phyloP scores from a whole-genome alignment of 164 flowering plant genomes.

The Nelumbo lutea region DNA sequence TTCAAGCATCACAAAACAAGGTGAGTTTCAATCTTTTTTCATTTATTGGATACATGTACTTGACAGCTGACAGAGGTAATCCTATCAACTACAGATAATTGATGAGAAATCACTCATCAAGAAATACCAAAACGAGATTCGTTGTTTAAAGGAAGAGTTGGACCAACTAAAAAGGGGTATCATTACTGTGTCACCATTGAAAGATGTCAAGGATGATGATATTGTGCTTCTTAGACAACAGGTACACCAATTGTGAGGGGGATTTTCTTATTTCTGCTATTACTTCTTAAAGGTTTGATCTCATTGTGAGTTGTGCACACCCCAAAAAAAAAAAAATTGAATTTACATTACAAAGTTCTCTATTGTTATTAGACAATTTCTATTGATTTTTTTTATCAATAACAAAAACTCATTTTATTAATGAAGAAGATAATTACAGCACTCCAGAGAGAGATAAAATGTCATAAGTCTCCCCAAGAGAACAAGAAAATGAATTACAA shows the following conservation, averaged over 20 bases:
- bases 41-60: constrained; percentile 1
- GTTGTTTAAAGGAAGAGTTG: constrained; percentile 76
- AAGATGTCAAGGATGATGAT: constrained; percentile 59
- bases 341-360: neutral
- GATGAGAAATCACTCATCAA: constrained; percentile 98
- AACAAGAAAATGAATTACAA: no score
- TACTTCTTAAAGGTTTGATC: neutral
- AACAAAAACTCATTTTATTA: no score
- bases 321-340: neutral
- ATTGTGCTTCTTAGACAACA: constrained; percentile 75
- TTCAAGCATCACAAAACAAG: constrained; percentile 96
- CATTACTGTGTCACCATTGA: constrained; percentile 45
- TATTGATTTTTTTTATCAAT: no score
- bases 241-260: constrained; percentile 36
- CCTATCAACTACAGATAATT: constrained; percentile 58
- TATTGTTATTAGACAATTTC: no score
- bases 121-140: constrained; percentile 94
- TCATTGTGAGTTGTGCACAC: neutral
- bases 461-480: no score
- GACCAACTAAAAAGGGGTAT: constrained; percentile 82
- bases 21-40: constrained; percentile 24
- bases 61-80: constrained; percentile 13
- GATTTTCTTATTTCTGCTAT: constrained; percentile 1
- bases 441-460: no score
- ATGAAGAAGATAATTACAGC: no score